These are phyloP conservation scores for Linanthus parryae DNA, from an alignment of 148 eudicot species.

Conservation along the genomic window DNA sequence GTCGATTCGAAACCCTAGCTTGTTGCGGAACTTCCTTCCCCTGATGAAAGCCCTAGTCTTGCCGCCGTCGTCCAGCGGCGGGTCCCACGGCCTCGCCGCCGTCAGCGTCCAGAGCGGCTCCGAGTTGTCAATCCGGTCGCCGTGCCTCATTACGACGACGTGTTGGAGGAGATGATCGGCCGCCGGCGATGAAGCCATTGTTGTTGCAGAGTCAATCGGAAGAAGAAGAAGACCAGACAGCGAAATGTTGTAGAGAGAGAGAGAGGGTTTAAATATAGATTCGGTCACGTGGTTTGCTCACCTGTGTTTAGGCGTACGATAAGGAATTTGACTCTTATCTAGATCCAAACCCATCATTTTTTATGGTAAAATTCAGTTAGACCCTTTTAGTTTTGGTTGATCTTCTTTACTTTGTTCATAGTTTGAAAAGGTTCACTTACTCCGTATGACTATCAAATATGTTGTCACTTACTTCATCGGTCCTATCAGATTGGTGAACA, in stretches of 20 bases:
- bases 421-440: no score
- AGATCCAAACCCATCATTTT: no score
- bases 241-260: not conserved
- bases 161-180: conserved; percentile 30
- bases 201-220: not conserved
- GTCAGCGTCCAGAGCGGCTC: conserved; percentile 49
- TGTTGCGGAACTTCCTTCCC: conserved; percentile 36
- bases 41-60: conserved; percentile 40
- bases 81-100: conserved; percentile 87
- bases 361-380: no score
- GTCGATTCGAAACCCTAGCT: conserved; percentile 54
- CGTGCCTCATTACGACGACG: conserved; percentile 85
- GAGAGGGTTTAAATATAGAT: not conserved
- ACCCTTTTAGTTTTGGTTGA: no score
- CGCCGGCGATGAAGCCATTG: not conserved
- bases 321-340: no score
- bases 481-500: no score
- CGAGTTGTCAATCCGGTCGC: conserved; percentile 80
- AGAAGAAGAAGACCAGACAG: not conserved
- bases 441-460: no score
- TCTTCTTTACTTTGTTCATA: no score
- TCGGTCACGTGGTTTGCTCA: no score
- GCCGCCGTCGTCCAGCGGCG: conserved; percentile 58
- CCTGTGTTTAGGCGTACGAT: no score
- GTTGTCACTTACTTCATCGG: no score